These are phyloP conservation scores for Acer yangbiense DNA, from an alignment of 345 rosid genomes.

Conservation along the genomic window DNA sequence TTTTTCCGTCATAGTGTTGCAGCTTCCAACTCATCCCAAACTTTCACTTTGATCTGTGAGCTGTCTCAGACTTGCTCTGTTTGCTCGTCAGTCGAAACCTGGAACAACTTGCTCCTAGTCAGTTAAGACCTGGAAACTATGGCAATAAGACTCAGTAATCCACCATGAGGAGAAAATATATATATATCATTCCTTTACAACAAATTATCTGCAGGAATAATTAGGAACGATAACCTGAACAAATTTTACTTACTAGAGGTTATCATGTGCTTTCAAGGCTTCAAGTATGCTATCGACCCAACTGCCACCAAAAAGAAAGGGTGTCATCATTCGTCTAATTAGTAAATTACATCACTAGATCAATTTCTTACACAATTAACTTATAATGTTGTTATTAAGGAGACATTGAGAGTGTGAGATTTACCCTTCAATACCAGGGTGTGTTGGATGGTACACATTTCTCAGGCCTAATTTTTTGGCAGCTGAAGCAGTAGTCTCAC, in stretches of 20 bases:
- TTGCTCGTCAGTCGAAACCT: neutral
- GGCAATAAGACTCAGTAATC: neutral
- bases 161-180: no score
- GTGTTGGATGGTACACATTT: slow-evolving; percentile 69
- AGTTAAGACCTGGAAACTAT: slow-evolving; percentile 2
- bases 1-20: neutral
- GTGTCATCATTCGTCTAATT: neutral
- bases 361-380: neutral
- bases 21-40: neutral
- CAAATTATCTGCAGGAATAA: neutral
- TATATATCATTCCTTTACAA: neutral
- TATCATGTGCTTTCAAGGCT: slow-evolving; percentile 56
- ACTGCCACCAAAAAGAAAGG: slow-evolving; percentile 41
- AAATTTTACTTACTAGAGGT: slow-evolving; percentile 19
- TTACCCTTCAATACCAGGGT: slow-evolving; percentile 96
- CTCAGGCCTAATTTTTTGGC: slow-evolving; percentile 74
- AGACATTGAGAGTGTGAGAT: slow-evolving; percentile 7
- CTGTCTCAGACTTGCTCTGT: slow-evolving; percentile 8
- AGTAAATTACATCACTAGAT: neutral
- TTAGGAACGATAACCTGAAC: neutral
- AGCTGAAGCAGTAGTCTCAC: slow-evolving; percentile 92
- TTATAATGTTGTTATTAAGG: neutral
- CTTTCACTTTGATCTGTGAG: neutral
- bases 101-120: no score
- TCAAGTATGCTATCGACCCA: slow-evolving; percentile 84